phyloP scores from a whole-genome alignment of 352 stramenopile species.

The Blastocystis sp. region DNA sequence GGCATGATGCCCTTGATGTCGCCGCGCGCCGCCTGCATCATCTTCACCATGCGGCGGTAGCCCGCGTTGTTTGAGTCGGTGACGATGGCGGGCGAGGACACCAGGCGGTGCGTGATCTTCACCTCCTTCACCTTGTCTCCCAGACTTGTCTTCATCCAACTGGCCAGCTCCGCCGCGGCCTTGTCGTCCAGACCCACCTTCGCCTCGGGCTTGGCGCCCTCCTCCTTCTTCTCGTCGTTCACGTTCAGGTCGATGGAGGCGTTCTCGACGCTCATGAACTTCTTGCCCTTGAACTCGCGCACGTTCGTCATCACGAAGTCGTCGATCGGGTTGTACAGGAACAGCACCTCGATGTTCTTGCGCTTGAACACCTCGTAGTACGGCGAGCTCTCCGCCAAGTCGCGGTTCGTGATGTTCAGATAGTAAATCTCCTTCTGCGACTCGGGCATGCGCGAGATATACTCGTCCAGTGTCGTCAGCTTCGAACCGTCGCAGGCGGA shows the following conservation, averaged over 20 bases:
- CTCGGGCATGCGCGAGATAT: conserved; percentile 88
- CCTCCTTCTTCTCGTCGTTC: conserved; percentile 75
- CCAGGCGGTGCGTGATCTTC: conserved; percentile 82
- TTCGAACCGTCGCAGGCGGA: conserved; percentile 86
- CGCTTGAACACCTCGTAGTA: conserved; percentile 98
- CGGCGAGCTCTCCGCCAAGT: conserved; percentile 89
- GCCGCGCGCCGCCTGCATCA: conserved; percentile 84
- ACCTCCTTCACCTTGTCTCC: conserved; percentile 73
- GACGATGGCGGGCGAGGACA: conserved; percentile 94
- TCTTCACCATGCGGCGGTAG: conserved; percentile 96
- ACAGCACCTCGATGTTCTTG: conserved; percentile 87
- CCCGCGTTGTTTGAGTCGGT: conserved; percentile 94
- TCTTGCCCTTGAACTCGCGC: conserved; percentile 89
- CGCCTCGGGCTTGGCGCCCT: conserved; percentile 63
- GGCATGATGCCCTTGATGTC: conserved; percentile 75
- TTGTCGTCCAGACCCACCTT: conserved; percentile 78
- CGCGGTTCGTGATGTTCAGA: conserved; percentile 88
- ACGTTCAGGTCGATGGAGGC: conserved; percentile 87
- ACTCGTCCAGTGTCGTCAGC: conserved; percentile 94
- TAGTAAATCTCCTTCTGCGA: conserved; percentile 99
- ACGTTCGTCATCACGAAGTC: conserved; percentile 99
- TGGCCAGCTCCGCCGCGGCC: conserved; percentile 77
- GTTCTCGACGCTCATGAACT: conserved; percentile 91
- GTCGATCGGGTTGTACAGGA: conserved; percentile 96
- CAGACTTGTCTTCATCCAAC: conserved; percentile 75